Evolutionary conservation across 2,329 filamentous ascomycete species (phyloP).

Genomic region (Exophiala calicioides): DNA sequence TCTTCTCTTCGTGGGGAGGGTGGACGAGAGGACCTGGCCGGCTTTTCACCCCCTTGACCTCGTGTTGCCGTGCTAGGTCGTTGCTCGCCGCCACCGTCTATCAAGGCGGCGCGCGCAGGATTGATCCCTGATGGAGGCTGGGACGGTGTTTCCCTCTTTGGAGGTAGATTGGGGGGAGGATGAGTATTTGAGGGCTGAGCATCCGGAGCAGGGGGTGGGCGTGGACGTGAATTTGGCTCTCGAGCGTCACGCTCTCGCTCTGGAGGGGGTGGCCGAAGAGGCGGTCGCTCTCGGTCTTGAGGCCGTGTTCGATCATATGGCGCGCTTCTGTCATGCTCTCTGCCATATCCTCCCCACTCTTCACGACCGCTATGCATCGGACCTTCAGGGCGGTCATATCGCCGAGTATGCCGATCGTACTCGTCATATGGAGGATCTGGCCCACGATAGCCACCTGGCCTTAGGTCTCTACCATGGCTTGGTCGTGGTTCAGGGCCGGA

Average conservation of each 20-base stretch:
- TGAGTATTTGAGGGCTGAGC: conserved; percentile 17
- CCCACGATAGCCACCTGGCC: conserved; percentile 41
- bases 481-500: conserved; percentile 38
- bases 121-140: conserved; percentile 30
- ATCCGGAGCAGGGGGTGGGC: conserved; percentile 18
- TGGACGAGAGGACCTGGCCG: conserved; percentile 25
- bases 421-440: conserved; percentile 41
- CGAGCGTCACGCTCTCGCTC: conserved; percentile 35
- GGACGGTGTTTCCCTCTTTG: conserved; percentile 29
- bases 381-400: conserved; percentile 40
- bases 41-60: conserved; percentile 21
- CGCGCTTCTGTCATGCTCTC: conserved; percentile 25
- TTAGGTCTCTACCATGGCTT: conserved; percentile 37
- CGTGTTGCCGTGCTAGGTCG: conserved; percentile 17
- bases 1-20: conserved; percentile 31
- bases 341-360: conserved; percentile 25
- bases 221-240: conserved; percentile 23
- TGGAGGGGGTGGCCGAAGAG: conserved; percentile 28
- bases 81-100: conserved; percentile 28
- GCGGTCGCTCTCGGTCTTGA: conserved; percentile 27
- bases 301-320: conserved; percentile 23
- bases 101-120: conserved; percentile 35
- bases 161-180: conserved; percentile 9
- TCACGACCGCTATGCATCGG: conserved; percentile 26
- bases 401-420: conserved; percentile 35